A percentile compares a stretch with the other conserved stretches of the same genome.
Evolutionary conservation across 768 basidiomycete species (phyloP).

Genomic region (Myochromella boudieri): DNA sequence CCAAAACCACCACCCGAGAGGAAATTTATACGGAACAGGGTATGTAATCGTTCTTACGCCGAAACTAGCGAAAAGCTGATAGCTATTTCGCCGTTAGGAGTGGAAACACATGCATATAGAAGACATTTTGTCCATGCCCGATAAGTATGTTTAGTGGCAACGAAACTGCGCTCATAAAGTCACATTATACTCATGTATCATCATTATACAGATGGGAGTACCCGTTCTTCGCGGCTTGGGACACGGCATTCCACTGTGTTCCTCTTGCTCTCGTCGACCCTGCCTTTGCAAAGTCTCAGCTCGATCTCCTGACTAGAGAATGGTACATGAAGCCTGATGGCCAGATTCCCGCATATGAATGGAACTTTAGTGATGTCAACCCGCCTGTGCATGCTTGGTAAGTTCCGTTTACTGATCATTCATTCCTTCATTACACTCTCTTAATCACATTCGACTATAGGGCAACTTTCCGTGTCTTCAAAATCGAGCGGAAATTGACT

Average conservation of each 20-base stretch:
- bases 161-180: neutral
- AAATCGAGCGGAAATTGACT: constrained; percentile 95
- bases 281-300: constrained; percentile 94
- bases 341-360: constrained; percentile 98
- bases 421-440: too few relatives aligned
- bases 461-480: constrained; percentile 98
- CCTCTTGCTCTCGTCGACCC: constrained; percentile 96
- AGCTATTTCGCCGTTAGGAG: constrained; percentile 47
- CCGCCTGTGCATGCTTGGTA: constrained; percentile 98
- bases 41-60: constrained; percentile 29
- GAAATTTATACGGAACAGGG: constrained; percentile 81
- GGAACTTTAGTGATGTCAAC: constrained; percentile 99
- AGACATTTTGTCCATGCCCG: constrained; percentile 98
- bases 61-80: neutral
- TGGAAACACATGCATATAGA: constrained; percentile 97
- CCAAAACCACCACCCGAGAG: constrained; percentile 91
- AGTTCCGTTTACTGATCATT: constrained; percentile 13
- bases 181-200: constrained; percentile 3
- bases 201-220: constrained; percentile 81
- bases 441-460: constrained; percentile 38
- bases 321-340: constrained; percentile 99
- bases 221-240: constrained; percentile 98
- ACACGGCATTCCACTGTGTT: constrained; percentile 99
- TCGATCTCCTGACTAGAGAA: constrained; percentile 93
- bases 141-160: constrained; percentile 66